Evolutionary conservation across 2,329 filamentous ascomycete genomes (phyloP).

Genomic region (Amylocarpus encephaloides): DNA sequence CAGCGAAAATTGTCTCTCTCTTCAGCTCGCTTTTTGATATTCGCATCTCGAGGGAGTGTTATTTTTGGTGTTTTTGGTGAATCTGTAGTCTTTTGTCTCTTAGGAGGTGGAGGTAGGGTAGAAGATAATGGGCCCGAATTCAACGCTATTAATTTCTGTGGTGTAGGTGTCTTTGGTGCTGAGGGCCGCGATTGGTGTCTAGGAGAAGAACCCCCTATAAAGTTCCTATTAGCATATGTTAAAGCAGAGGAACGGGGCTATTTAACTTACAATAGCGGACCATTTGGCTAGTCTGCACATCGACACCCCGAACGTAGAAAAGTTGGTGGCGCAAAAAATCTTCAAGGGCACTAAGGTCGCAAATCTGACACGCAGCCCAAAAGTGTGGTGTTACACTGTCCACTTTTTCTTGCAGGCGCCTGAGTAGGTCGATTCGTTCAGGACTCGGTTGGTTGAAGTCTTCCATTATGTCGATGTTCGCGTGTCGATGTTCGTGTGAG

Average conservation of each 20-base stretch:
- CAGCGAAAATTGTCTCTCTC: slow-evolving; percentile 11
- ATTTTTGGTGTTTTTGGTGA: no score
- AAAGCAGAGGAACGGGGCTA: slow-evolving; percentile 5
- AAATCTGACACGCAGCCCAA: slow-evolving; percentile 16
- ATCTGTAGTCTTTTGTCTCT: slow-evolving; percentile 13
- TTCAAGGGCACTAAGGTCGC: slow-evolving; percentile 14
- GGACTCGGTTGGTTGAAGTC: no score
- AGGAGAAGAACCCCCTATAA: slow-evolving; percentile 13
- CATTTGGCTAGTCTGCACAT: slow-evolving; percentile 9
- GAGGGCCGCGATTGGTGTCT: slow-evolving; percentile 3
- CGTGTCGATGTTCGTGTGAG: neutral
- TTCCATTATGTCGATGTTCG: neutral
- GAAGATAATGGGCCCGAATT: slow-evolving; percentile 1
- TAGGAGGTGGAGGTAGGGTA: slow-evolving; percentile 6
- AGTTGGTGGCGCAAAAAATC: slow-evolving; percentile 4
- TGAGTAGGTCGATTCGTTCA: no score
- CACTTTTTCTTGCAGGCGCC: no score
- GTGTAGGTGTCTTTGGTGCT: neutral
- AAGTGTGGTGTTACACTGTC: no score
- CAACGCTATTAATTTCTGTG: neutral
- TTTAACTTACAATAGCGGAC: slow-evolving; percentile 13
- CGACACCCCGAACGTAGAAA: slow-evolving; percentile 6
- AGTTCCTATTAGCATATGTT: slow-evolving; percentile 8
- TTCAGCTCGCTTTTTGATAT: slow-evolving; percentile 5
- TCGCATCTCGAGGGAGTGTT: slow-evolving; percentile 1